Conservation (phyloP, 2,329 filamentous ascomycete species). For the Mycosphaerella sp. region DNA sequence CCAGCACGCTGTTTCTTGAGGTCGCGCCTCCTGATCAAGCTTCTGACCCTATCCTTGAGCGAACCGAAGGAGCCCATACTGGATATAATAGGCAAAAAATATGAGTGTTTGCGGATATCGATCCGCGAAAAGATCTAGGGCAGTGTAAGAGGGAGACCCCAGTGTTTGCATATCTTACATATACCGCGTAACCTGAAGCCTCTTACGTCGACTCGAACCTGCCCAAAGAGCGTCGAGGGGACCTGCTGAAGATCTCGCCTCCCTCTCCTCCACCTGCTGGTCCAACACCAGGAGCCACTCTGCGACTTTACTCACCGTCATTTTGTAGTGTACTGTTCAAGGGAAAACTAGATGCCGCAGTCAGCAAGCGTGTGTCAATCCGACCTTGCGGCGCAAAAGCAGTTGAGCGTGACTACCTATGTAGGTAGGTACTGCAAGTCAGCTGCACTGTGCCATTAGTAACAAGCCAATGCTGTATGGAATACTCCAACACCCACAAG, state of each 20-base stretch:
- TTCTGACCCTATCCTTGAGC: constrained; percentile 20
- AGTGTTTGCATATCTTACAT: background rate
- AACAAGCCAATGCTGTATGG: too few species aligned
- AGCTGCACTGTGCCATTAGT: too few species aligned
- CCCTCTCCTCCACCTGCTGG: background rate
- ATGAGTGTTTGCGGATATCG: background rate
- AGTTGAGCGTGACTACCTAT: too few species aligned
- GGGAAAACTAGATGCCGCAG: too few species aligned
- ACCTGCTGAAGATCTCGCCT: background rate
- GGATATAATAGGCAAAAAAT: background rate
- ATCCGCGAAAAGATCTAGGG: too few species aligned
- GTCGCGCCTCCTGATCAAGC: constrained; percentile 15
- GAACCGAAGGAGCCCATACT: constrained; percentile 10
- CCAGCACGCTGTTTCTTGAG: constrained; percentile 11
- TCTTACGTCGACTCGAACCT: background rate
- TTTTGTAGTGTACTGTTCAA: background rate
- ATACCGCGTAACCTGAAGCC: background rate
- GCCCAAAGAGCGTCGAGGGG: background rate
- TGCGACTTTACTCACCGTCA: background rate
- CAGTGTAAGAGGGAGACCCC: background rate
- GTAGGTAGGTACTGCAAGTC: too few species aligned
- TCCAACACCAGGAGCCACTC: background rate
- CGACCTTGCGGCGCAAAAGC: too few species aligned
- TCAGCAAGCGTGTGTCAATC: too few species aligned
- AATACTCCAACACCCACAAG: too few species aligned